These are phyloP conservation scores for Plasmodium fragile DNA, from an alignment of 169 alveolate genomes.

Conservation along the genomic window DNA sequence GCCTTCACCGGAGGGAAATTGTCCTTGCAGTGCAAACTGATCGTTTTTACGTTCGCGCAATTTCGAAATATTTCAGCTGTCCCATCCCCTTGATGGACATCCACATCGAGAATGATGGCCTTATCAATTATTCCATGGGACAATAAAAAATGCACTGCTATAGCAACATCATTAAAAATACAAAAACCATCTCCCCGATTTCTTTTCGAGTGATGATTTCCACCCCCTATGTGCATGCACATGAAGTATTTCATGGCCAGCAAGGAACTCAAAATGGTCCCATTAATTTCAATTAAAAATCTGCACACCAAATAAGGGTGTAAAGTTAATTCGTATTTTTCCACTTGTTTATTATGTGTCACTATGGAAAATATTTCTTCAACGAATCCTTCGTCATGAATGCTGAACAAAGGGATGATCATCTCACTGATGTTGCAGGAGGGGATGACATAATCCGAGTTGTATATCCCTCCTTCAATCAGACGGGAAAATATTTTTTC, in stretches of 20 bases:
- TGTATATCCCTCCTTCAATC: conserved; percentile 16
- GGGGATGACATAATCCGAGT: conserved; percentile 25
- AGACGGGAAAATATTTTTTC: conserved; percentile 34
- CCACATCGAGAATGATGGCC: conserved; percentile 75
- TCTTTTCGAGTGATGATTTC: conserved; percentile 75
- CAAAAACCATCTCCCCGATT: conserved; percentile 74
- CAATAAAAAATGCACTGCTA: conserved; percentile 66
- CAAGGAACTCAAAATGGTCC: conserved; percentile 29
- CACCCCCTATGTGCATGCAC: conserved; percentile 74
- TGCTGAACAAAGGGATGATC: neutral
- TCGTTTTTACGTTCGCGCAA: conserved; percentile 37
- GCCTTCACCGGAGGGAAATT: conserved; percentile 75
- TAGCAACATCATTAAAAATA: conserved; percentile 74
- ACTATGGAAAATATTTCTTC: conserved; percentile 30
- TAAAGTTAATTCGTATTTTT: conserved; percentile 18
- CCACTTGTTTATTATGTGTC: conserved; percentile 13
- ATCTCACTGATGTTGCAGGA: conserved; percentile 13
- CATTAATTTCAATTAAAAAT: conserved; percentile 52
- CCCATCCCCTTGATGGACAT: conserved; percentile 81
- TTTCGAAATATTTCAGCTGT: conserved; percentile 77
- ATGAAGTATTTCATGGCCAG: conserved; percentile 28
- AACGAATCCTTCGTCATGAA: conserved; percentile 6
- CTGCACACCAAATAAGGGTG: conserved; percentile 19
- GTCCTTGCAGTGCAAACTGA: conserved; percentile 77
- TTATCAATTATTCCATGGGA: conserved; percentile 35